Base-by-base conservation (phyloP, 768 basidiomycete species). In the Lyophyllum atratum region DNA sequence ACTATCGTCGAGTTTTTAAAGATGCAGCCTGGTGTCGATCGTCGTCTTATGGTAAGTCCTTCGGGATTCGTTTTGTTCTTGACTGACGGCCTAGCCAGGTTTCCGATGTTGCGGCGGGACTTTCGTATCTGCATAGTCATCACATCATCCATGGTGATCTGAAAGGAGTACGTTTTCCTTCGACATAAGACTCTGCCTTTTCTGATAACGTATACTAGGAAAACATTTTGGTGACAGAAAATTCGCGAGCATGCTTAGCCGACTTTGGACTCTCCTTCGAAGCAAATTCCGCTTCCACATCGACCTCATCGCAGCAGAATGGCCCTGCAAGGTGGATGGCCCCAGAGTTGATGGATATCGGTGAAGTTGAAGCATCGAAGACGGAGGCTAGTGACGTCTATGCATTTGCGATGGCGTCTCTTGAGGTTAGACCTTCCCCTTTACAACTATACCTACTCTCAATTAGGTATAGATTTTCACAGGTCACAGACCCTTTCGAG, bases 401-500 rank as follows among this genome's bases (percentile, higher is more conserved):
- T 29, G 52, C 52, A 7, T 53, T 53, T 26, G 40, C 52, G 2
- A 53, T 53, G 52, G 28, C 52, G n/a, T 29, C 12, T n/a, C 42
- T 43, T 31, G 40, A 53, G 52, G 52, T n/a, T 45, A 28, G 19
- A 19, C 22, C 9, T 17, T 40, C 9, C 2, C 15, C 15, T 28
- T 19, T 25, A 6, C n/a, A n/a, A n/a, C n/a, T n/a, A n/a, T n/a
- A n/a, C n/a, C n/a, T n/a, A n/a, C n/a, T n/a, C n/a, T n/a, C n/a
- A n/a, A n/a, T n/a, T n/a, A n/a, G n/a, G n/a, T n/a, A n/a, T 21
- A 53, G 52, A 53, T 53, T 17, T 53, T 43, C 28, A 53, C 52
- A 3, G 47, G 28, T 19, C 22, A 28, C 25, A 26, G 26, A 28
- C 47, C 47, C 28, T 48, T 48, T 26, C 47, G 25, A 19, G 47